Base-by-base conservation (phyloP, 2,329 filamentous ascomycete species). In the Aspergillus spinulosporus region DNA sequence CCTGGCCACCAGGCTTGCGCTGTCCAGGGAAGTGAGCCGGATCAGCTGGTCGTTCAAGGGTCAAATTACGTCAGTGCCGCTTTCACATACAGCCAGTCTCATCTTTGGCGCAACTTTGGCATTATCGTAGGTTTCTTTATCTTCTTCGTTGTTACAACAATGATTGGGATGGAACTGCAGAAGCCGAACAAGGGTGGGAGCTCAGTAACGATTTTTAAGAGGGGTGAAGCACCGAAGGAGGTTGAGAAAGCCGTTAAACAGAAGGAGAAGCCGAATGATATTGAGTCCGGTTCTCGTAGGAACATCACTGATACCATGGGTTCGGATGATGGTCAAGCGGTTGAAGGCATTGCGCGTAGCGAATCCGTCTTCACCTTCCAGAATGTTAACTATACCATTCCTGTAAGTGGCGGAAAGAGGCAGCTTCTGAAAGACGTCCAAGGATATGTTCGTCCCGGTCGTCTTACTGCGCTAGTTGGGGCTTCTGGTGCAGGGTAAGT, bases 321-420 rank as follows among this genome's bases (percentile, higher is more conserved):
- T 2, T 53, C 57, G 2, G 56, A 62, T 8, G 52, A 66, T 40
- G 61, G 63, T 7, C 63, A 66, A 45, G 67, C 74, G 51, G 72
- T 78, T 43, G 72, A 79, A 34, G 78, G 78, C 2, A 80, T 88
- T 11, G 82, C 83, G 1, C 84, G 82, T 65, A 87, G 87, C 59
- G 84, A 88, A 49, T 84, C 86, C 37, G 79, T 91, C n/a, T 80
- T 96, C 58, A 96, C 92, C 0, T 96, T 91, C 88, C 89, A 93
- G 69, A 80, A 89, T 61, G 84, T 97, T 58, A 90, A 87, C 67
- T 96, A 96, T 69, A 82, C 68, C 49, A 87, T 82, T 59, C 76
- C 60, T 8, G 76, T 74, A 47, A 74, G 78, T 44, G 69, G 72
- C 39, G 75, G 76, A 11, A 67, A 78, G 61, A 69, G 72, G 44